A percentile compares a stretch with the other conserved stretches of the same genome.
phyloP scores from a whole-genome alignment of 257 asterid species.

The Przewalskia tangutica region DNA sequence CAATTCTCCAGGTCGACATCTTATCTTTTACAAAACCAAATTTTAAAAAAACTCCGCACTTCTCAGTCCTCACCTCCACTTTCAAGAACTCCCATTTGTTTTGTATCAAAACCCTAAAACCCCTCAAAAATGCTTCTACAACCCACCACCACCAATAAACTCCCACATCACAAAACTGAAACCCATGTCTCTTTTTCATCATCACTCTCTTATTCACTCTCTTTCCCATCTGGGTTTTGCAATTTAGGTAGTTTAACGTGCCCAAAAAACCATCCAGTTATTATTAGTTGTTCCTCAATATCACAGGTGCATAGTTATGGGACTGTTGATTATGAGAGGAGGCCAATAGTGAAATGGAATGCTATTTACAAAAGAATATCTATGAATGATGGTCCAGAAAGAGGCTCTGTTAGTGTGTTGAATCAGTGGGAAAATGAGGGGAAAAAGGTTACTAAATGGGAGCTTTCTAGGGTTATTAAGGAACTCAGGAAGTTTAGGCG shows the following conservation, averaged over 20 bases:
- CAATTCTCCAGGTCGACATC: background rate
- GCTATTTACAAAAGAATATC: slow-evolving; percentile 52
- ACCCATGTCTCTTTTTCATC: slow-evolving; percentile 19
- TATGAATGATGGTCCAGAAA: slow-evolving; percentile 29
- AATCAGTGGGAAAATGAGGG: slow-evolving; percentile 65
- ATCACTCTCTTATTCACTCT: slow-evolving; percentile 23
- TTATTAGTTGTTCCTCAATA: slow-evolving; percentile 38
- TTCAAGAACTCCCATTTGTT: background rate
- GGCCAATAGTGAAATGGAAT: slow-evolving; percentile 53
- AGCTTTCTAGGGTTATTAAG: slow-evolving; percentile 61
- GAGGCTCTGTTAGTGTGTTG: slow-evolving; percentile 58
- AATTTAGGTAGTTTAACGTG: slow-evolving; percentile 10
- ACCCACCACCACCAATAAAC: slow-evolving; percentile 27
- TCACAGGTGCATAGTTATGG: slow-evolving; percentile 53
- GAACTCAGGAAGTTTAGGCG: slow-evolving; percentile 83
- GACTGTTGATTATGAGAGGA: slow-evolving; percentile 49
- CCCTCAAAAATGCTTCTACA: slow-evolving; percentile 55
- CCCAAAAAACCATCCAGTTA: slow-evolving; percentile 19
- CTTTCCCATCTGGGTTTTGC: slow-evolving; percentile 42
- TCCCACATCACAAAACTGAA: slow-evolving; percentile 17
- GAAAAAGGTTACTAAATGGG: slow-evolving; percentile 54
- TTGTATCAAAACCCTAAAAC: slow-evolving; percentile 24
- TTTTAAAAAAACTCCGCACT: background rate
- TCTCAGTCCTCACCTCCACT: too few species aligned
- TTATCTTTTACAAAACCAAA: background rate